Conservation (phyloP, 1,284 basidiomycete species). For the Puccinia triticina region DNA sequence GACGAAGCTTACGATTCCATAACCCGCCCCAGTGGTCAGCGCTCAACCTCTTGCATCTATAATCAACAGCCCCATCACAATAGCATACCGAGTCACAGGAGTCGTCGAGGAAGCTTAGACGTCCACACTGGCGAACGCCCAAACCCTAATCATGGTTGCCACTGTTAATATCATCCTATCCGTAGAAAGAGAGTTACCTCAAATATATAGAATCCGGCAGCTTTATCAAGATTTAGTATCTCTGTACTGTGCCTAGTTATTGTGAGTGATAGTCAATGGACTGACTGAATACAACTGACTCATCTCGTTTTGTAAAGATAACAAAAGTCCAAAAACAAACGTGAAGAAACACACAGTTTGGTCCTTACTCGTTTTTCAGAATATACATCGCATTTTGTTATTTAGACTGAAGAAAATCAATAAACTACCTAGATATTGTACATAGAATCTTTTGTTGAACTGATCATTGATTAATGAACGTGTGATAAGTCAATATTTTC, state of each 20-base stretch:
- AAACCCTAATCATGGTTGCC: neutral
- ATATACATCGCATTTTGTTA: too few species aligned
- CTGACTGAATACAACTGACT: neutral
- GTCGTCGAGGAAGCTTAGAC: constrained; percentile 26
- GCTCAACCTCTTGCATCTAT: constrained; percentile 3
- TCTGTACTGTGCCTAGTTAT: neutral
- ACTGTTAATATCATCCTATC: neutral
- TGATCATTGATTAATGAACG: too few species aligned
- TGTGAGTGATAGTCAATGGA: constrained; percentile 2
- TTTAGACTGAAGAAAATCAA: too few species aligned
- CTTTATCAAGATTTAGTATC: neutral
- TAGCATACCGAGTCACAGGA: neutral
- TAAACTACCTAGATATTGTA: too few species aligned
- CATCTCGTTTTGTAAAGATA: neutral
- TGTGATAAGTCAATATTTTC: too few species aligned
- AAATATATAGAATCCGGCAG: constrained; percentile 1
- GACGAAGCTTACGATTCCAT: constrained; percentile 34
- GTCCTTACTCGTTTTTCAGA: neutral
- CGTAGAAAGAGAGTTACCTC: neutral
- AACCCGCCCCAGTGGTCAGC: constrained; percentile 19
- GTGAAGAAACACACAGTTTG: neutral
- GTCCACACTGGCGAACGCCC: neutral
- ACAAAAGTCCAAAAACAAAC: neutral
- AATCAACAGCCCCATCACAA: constrained; percentile 11
- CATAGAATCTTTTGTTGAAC: too few species aligned